Conservation (phyloP, 768 basidiomycete species). For the Rhodotorula paludigena region DNA sequence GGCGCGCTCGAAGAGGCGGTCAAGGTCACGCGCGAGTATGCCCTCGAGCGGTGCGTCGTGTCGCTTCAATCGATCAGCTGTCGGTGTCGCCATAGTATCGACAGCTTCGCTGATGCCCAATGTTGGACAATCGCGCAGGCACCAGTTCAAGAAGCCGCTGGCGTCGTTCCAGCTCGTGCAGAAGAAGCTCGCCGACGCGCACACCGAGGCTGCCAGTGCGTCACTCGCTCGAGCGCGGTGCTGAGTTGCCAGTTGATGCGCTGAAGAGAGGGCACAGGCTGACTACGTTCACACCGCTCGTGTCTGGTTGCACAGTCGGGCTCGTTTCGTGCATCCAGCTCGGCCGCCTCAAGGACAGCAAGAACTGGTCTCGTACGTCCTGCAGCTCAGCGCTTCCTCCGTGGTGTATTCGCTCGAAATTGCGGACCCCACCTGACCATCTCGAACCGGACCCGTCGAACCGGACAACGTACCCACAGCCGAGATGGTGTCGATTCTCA, state of each 20-base stretch:
- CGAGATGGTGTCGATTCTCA: constrained; percentile 92
- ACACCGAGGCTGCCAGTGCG: constrained; percentile 63
- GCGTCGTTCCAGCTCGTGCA: constrained; percentile 96
- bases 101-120: no score
- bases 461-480: constrained; percentile 45
- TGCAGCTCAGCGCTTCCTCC: no score
- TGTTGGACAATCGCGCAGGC: no score
- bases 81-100: no score
- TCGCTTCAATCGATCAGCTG: not conserved
- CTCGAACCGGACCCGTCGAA: no score
- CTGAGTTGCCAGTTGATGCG: no score
- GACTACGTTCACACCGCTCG: no score
- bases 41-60: constrained; percentile 62
- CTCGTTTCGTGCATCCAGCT: constrained; percentile 48
- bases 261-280: no score
- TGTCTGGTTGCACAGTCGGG: constrained; percentile 33
- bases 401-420: no score
- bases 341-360: constrained; percentile 80
- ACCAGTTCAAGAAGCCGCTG: constrained; percentile 82
- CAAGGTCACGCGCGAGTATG: constrained; percentile 68
- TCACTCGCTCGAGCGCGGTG: no score
- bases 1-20: constrained; percentile 92
- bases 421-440: no score
- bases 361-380: constrained; percentile 53
- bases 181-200: constrained; percentile 92